Percentiles rank a stretch among this genome's conserved stretches.
phyloP scores from a whole-genome alignment of 2,329 filamentous ascomycete genomes.

The Coniochaeta hoffmannii region DNA sequence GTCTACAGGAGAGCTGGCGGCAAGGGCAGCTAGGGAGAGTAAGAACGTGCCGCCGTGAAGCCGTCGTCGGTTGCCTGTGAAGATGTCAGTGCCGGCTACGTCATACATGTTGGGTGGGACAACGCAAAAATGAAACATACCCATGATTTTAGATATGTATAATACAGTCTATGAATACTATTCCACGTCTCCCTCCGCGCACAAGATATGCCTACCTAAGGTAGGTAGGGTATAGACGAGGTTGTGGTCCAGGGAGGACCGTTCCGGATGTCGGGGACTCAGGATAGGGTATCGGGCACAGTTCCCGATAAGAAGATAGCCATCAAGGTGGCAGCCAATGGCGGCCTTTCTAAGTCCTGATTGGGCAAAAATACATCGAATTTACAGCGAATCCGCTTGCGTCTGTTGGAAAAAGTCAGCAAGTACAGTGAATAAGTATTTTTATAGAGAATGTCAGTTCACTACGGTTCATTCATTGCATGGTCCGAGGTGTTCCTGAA shows the following conservation, averaged over 20 bases:
- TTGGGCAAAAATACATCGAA: background rate
- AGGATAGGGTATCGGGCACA: background rate
- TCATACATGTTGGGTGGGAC: background rate
- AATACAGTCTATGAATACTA: background rate
- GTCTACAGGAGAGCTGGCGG: background rate
- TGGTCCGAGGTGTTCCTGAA: too few relatives aligned
- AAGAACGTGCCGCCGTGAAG: background rate
- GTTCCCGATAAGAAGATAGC: background rate
- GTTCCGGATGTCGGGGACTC: background rate
- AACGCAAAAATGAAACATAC: background rate
- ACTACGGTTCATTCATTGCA: too few relatives aligned
- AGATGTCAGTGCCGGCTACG: background rate
- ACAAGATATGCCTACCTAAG: background rate
- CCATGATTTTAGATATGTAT: background rate
- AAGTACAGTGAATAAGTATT: background rate
- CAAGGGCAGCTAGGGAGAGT: background rate
- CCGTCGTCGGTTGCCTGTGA: background rate
- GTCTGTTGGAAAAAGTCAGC: background rate
- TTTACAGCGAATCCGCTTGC: constrained; percentile 1
- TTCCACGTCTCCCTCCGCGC: background rate
- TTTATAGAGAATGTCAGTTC: background rate
- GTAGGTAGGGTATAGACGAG: background rate
- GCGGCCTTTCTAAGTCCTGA: background rate
- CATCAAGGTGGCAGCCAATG: background rate
- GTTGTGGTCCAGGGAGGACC: background rate